Conservation (phyloP, 148 eudicot genomes). For the Silene uniflora region DNA sequence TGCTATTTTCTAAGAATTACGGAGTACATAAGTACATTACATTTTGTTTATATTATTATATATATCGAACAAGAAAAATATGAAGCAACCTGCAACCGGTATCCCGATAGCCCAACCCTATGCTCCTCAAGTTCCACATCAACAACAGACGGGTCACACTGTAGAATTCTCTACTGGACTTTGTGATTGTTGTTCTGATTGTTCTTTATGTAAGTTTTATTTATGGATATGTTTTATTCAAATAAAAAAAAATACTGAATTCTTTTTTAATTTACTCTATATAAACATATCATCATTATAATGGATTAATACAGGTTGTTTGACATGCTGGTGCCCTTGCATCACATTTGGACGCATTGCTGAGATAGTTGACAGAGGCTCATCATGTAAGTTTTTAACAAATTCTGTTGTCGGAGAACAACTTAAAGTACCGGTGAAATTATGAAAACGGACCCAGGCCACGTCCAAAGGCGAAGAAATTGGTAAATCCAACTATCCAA, state of each 20-base stretch:
- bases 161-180: slow-evolving; percentile 24
- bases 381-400: slow-evolving; percentile 32
- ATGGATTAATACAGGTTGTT: slow-evolving; percentile 34
- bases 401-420: no score
- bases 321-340: slow-evolving; percentile 59
- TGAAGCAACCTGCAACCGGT: slow-evolving; percentile 25
- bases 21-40: no score
- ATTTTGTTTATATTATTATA: neutral
- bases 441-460: no score
- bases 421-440: no score
- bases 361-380: slow-evolving; percentile 42
- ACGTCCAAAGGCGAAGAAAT: no score
- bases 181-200: slow-evolving; percentile 29
- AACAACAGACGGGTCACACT: neutral
- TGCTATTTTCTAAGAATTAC: neutral
- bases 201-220: slow-evolving; percentile 24
- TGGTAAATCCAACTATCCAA: no score
- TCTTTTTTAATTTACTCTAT: no score
- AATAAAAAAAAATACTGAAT: no score
- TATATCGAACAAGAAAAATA: no score
- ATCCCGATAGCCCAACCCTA: neutral
- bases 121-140: slow-evolving; percentile 3
- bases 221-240: no score
- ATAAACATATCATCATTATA: no score
- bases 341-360: slow-evolving; percentile 51